Conservation (phyloP, 208 protist genomes). For the Acanthamoeba divionensis region DNA sequence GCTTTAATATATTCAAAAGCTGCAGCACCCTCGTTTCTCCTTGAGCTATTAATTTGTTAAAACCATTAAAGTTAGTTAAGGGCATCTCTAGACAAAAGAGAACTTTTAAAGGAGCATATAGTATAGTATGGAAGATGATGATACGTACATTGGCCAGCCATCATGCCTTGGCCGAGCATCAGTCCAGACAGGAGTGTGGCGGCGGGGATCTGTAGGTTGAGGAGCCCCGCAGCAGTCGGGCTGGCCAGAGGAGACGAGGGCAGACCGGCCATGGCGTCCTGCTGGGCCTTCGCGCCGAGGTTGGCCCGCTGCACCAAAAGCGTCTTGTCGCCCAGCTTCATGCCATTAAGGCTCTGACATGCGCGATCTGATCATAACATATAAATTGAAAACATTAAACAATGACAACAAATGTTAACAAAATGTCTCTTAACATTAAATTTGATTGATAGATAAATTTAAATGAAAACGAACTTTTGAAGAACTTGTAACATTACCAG, state of each 20-base stretch:
- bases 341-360: constrained; percentile 67
- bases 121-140: background rate
- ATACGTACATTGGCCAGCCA: background rate
- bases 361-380: constrained; percentile 56
- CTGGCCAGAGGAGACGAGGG: background rate
- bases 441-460: too few relatives aligned
- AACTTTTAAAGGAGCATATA: background rate
- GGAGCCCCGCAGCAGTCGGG: background rate
- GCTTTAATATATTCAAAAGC: constrained; percentile 54
- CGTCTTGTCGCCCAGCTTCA: constrained; percentile 67
- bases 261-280: background rate
- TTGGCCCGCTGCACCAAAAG: constrained; percentile 70
- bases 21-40: constrained; percentile 33
- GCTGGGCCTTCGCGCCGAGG: constrained; percentile 58
- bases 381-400: background rate
- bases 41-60: background rate
- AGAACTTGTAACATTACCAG: background rate
- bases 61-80: too few relatives aligned
- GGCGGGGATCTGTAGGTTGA: constrained; percentile 37
- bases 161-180: background rate
- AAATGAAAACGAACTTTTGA: background rate
- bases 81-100: too few relatives aligned
- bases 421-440: too few relatives aligned
- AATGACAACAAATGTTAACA: too few relatives aligned
- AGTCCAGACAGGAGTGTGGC: background rate